Evolutionary conservation across 345 rosid genomes (phyloP), one percentile per base, ranked within the genome.

Genomic region (Arabidopsis suecica): DNA sequence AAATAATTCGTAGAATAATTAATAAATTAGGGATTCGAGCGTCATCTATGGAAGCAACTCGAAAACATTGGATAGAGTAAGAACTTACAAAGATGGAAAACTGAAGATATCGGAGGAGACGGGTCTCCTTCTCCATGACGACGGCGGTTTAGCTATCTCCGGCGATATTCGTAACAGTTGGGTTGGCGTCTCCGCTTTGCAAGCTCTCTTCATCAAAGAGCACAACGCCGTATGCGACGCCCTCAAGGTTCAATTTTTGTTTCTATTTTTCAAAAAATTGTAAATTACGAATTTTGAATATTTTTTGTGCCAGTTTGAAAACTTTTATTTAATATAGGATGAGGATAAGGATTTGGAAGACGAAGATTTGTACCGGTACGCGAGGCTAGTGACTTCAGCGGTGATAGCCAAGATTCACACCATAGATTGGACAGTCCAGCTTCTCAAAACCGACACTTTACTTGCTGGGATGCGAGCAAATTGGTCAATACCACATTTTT

Each of bases 361-460:
- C n/a, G 90, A 85, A 65, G 83, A 86, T 2, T 44, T 88, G 32
- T 88, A 84, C 42, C 79, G 82, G 13, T 40, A 80, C 9, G 88
- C 86, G 14, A 83, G 90, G 62, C 74, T 88, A 22, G 90, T 88
- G 32, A 85, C 93, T 8, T 73, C 88, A 9, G 88, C 90, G 6
- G 90, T 88, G 14, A 82, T 86, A 55, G 90, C 93, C 9, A 88
- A 88, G 78, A 73, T 88, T 56, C 93, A 86, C 72, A 88, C 93
- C 3, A 86, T 86, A 47, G 90, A 88, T 56, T 88, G 93, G 93
- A 88, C 90, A 12, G 84, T 85, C 3, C 82, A 88, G 70, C 93
- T 88, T 63, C 82, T 88, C 23, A 88, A 88, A 72, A 88, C 85
- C 11, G 85, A 85, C 69, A 82, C 81, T 14, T 57, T 88, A 50